Base-by-base conservation (phyloP, 2,329 filamentous ascomycete species). In the Ascochyta fabae region DNA sequence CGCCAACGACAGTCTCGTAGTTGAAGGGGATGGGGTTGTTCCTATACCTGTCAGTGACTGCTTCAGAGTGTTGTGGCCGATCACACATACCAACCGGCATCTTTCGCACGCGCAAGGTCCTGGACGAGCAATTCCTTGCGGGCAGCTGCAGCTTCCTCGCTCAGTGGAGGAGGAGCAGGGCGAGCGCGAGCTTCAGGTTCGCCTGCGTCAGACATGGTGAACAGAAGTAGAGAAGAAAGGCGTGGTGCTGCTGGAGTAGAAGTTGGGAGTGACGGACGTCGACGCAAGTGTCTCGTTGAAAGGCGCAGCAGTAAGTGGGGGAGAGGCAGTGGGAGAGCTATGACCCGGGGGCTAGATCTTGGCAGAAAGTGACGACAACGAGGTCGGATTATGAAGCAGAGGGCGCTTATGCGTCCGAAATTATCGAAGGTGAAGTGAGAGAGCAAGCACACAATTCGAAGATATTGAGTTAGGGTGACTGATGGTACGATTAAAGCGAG, bases 21-120 rank as follows among this genome's bases (percentile, higher is more conserved):
- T 86, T 78, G 64, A 82, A 80, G 0, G 79, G 73, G 3, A 76
- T 70, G 0, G 76, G 76, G 43, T 79, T 66, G 9, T 75, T 75
- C 53, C 53, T 56, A 22, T 16, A 33, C 8, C 1, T 31, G 36
- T 56, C 42, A 56, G 43, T 43, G 26, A n/a, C 22, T 23, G 43
- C 31, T 19, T 3, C 13, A 4, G 5, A 31, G 2, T 15, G 24
- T 6, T 5, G 4, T 2, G 3, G 5, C 31, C 4, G 16, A 24
- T 13, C 19, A 15, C 13, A 33, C 42, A 29, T 33, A 51, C 84
- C 84, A 87, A 12, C 79, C 78, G 7, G 65, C 64, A 4, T 72
- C 69, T n/a, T 68, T 67, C 27, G 66, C 65, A 16, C 60, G 64
- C 29, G 67, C 66, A 12, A 73, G 56, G 42, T 71, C 64, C 9